Conservation (phyloP, 768 basidiomycete species). For the Kwoniella mangroviensis region DNA sequence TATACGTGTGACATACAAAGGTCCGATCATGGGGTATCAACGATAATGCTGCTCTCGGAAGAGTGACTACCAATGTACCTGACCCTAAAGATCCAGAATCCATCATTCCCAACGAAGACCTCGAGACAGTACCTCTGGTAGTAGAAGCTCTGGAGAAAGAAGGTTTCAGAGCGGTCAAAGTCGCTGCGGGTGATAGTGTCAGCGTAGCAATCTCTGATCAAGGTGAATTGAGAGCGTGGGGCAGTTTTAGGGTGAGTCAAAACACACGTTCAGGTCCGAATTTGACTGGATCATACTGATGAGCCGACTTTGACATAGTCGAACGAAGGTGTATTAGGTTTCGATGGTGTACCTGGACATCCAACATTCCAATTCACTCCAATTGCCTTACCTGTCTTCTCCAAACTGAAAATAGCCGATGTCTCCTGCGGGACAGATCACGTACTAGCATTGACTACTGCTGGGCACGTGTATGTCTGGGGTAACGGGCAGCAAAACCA, state of each 20-base stretch:
- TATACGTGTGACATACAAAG: constrained; percentile 13
- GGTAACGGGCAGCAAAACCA: constrained; percentile 90
- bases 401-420: constrained; percentile 63
- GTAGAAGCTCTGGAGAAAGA: constrained; percentile 70
- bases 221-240: constrained; percentile 86
- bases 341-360: constrained; percentile 52
- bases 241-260: constrained; percentile 70
- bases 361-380: constrained; percentile 59
- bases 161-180: constrained; percentile 78
- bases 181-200: constrained; percentile 85
- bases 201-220: constrained; percentile 79
- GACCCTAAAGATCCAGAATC: constrained; percentile 53
- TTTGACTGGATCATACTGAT: constrained; percentile 1
- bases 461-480: constrained; percentile 85
- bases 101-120: constrained; percentile 56
- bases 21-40: constrained; percentile 63
- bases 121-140: constrained; percentile 60
- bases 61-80: constrained; percentile 68
- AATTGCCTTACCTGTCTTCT: constrained; percentile 54
- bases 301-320: constrained; percentile 48
- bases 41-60: constrained; percentile 85
- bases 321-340: constrained; percentile 55
- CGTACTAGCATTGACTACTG: constrained; percentile 82
- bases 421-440: constrained; percentile 87
- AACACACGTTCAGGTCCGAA: too few species aligned